Conservation (phyloP, 371 early-diverging fungal genomes). For the Apophysomyces ossiformis region DNA sequence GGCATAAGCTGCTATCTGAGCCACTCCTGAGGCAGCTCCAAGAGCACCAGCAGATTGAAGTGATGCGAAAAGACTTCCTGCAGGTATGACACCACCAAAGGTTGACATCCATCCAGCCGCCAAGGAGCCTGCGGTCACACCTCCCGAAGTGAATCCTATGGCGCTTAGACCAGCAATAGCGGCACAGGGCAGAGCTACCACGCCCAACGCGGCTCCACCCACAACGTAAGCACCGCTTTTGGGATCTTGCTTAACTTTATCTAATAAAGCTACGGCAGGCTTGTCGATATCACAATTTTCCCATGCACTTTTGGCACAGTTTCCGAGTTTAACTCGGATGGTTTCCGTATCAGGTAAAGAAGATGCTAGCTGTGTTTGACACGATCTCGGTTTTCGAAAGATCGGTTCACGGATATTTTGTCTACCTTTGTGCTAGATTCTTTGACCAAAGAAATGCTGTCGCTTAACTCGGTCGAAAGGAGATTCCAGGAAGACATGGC, state of each 20-base stretch:
- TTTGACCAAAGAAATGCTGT: no score
- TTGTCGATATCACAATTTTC: no score
- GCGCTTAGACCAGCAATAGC: background rate
- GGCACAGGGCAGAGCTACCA: background rate
- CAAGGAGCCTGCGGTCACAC: background rate
- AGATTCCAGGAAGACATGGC: no score
- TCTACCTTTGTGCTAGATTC: no score
- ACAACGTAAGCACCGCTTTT: background rate
- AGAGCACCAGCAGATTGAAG: background rate
- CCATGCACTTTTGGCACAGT: no score
- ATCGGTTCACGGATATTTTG: no score
- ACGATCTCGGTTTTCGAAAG: no score
- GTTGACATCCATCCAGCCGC: constrained; percentile 6
- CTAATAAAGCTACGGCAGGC: background rate
- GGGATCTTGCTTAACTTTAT: background rate
- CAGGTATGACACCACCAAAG: background rate
- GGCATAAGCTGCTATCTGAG: background rate
- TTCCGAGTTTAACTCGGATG: no score
- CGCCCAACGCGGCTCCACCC: background rate
- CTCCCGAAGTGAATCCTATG: background rate
- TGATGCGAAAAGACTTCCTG: background rate
- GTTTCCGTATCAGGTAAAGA: no score
- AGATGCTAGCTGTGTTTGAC: no score
- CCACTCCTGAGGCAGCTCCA: background rate
- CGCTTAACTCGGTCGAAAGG: no score